Evolutionary conservation across 768 basidiomycete species (phyloP).

Genomic region (Hypholoma fasciculare): DNA sequence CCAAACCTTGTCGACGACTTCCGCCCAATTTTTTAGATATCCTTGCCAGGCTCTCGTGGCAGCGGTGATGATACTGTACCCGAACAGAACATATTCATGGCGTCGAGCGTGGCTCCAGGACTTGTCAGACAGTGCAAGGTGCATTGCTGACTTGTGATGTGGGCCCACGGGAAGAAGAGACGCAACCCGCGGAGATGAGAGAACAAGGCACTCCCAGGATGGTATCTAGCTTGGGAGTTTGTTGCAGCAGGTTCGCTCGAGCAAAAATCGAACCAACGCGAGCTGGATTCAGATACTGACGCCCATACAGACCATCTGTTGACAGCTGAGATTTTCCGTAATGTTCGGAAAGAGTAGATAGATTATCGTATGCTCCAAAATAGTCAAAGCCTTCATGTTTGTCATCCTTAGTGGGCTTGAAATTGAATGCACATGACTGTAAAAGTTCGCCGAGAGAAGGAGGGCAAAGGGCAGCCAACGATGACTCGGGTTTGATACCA

Average conservation of each 20-base stretch:
- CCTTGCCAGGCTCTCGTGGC: too few species aligned
- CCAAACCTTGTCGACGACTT: too few species aligned
- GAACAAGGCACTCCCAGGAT: slow-evolving; percentile 6
- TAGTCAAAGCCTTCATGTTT: neutral
- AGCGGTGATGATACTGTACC: neutral
- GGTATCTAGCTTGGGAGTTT: neutral
- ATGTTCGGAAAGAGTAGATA: slow-evolving; percentile 8
- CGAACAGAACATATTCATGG: neutral
- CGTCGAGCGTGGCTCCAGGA: neutral
- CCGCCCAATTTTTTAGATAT: too few species aligned
- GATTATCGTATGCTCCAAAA: neutral
- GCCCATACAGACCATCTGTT: slow-evolving; percentile 4
- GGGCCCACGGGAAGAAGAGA: slow-evolving; percentile 3
- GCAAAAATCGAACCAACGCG: slow-evolving; percentile 8
- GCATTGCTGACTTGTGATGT: slow-evolving; percentile 1
- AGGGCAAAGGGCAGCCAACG: too few species aligned
- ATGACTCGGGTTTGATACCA: too few species aligned
- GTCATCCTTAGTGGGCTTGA: too few species aligned
- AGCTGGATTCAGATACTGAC: neutral
- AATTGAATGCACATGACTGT: neutral
- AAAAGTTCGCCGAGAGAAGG: too few species aligned
- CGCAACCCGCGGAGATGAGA: slow-evolving; percentile 16
- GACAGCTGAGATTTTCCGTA: slow-evolving; percentile 5
- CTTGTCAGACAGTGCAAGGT: slow-evolving; percentile 2
- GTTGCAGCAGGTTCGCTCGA: neutral